These are phyloP conservation scores for Neonectria coccinea DNA, from an alignment of 2,329 filamentous ascomycete species.

Conservation along the genomic window DNA sequence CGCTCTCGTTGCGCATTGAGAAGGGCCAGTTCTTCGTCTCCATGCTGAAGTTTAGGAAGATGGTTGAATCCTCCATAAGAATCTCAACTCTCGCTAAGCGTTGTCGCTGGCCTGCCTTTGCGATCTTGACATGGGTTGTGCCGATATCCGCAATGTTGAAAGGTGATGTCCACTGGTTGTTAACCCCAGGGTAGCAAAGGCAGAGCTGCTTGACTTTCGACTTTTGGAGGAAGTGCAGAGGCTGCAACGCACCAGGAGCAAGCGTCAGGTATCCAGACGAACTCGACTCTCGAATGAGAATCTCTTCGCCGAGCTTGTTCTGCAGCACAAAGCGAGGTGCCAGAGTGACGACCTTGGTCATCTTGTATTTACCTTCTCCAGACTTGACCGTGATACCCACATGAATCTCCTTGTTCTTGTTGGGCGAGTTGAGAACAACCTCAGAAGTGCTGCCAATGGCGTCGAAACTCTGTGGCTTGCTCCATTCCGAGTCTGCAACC, in stretches of 20 bases:
- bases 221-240: slow-evolving; percentile 90
- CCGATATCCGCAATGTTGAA: slow-evolving; percentile 98
- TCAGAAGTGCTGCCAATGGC: slow-evolving; percentile 94
- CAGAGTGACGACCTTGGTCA: slow-evolving; percentile 95
- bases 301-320: slow-evolving; percentile 89
- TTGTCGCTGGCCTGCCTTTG: slow-evolving; percentile 90
- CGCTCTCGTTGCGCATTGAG: slow-evolving; percentile 98
- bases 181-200: slow-evolving; percentile 91
- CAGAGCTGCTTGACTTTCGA: slow-evolving; percentile 88
- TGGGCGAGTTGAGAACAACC: slow-evolving; percentile 81
- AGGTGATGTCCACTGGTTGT: slow-evolving; percentile 97
- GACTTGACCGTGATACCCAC: slow-evolving; percentile 89
- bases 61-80: slow-evolving; percentile 90
- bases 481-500: slow-evolving; percentile 92
- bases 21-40: slow-evolving; percentile 98
- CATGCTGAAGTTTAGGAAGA: slow-evolving; percentile 90
- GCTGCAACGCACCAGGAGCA: slow-evolving; percentile 81
- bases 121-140: slow-evolving; percentile 91
- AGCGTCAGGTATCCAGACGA: slow-evolving; percentile 87
- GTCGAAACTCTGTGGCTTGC: slow-evolving; percentile 97
- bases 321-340: slow-evolving; percentile 93
- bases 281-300: slow-evolving; percentile 91
- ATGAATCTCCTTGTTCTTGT: slow-evolving; percentile 84
- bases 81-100: slow-evolving; percentile 88
- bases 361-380: slow-evolving; percentile 96